Conservation (phyloP, 2,329 filamentous ascomycete genomes). For the Hirsutella minnesotensis region DNA sequence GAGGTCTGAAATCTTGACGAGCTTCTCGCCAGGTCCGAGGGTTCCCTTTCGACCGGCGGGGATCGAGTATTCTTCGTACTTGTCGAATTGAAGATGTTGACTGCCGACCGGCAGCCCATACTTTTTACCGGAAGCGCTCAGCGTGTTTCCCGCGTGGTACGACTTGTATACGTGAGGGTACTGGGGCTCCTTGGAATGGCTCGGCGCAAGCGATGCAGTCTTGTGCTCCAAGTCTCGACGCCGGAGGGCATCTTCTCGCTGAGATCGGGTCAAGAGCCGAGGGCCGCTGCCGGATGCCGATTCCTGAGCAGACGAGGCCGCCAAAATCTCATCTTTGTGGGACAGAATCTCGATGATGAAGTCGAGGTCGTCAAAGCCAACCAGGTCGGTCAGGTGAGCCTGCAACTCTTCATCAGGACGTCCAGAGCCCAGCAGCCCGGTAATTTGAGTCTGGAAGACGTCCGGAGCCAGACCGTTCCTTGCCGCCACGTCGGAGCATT, state of each 20-base stretch:
- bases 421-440: constrained; percentile 59
- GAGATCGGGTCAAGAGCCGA: constrained; percentile 58
- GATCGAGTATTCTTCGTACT: constrained; percentile 82
- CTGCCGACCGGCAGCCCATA: constrained; percentile 73
- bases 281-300: constrained; percentile 20
- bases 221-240: constrained; percentile 78
- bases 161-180: constrained; percentile 92
- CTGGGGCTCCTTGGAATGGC: constrained; percentile 58
- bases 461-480: constrained; percentile 56
- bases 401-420: constrained; percentile 76
- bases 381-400: constrained; percentile 74
- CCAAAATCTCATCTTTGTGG: constrained; percentile 57
- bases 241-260: constrained; percentile 69
- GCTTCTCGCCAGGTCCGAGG: constrained; percentile 58
- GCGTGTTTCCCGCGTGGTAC: constrained; percentile 73
- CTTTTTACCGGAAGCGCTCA: constrained; percentile 68
- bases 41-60: constrained; percentile 72
- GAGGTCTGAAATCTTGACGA: constrained; percentile 69
- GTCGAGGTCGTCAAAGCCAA: constrained; percentile 89
- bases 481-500: constrained; percentile 54
- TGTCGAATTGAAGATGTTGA: constrained; percentile 55
- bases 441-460: constrained; percentile 67
- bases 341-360: constrained; percentile 84
- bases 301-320: constrained; percentile 24
- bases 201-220: constrained; percentile 55